A percentile compares a stretch with the other conserved stretches of the same genome.
phyloP scores from a whole-genome alignment of 192 early-diverging fungal species.

The Radiomyces spectabilis region DNA sequence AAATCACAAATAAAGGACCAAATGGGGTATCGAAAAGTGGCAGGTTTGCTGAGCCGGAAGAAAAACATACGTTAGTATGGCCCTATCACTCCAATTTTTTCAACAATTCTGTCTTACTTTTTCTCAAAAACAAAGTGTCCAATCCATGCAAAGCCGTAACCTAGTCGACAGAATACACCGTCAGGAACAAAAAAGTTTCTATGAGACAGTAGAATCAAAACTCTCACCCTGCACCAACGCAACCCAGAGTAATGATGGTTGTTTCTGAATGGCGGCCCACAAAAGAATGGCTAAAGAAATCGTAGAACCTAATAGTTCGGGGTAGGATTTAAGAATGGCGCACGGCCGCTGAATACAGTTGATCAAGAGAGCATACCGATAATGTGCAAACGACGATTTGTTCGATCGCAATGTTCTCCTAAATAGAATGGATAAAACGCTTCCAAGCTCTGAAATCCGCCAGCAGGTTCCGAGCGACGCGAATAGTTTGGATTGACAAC shows the following conservation, averaged over 20 bases:
- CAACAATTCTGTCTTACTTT: slow-evolving; percentile 18
- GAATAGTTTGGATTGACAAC: slow-evolving; percentile 43
- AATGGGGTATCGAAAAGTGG: slow-evolving; percentile 64
- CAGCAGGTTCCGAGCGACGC: slow-evolving; percentile 26
- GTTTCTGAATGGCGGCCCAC: slow-evolving; percentile 11
- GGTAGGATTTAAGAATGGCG: not conserved
- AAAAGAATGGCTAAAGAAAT: slow-evolving; percentile 19
- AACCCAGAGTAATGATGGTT: slow-evolving; percentile 25
- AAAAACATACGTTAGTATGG: not conserved
- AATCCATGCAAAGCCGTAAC: slow-evolving; percentile 60
- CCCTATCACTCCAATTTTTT: not conserved
- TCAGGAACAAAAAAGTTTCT: too few relatives aligned
- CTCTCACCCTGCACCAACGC: slow-evolving; percentile 30
- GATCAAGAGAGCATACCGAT: slow-evolving; percentile 30
- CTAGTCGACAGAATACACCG: slow-evolving; percentile 9
- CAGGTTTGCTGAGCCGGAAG: slow-evolving; percentile 50
- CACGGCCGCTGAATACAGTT: too few relatives aligned
- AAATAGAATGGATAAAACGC: slow-evolving; percentile 68
- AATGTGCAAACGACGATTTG: slow-evolving; percentile 46
- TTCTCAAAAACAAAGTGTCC: slow-evolving; percentile 59
- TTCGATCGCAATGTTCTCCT: slow-evolving; percentile 46
- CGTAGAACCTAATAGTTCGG: slow-evolving; percentile 39
- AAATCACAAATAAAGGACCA: slow-evolving; percentile 53
- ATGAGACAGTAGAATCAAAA: too few relatives aligned
- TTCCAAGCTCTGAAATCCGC: slow-evolving; percentile 41